Evolutionary conservation across 805 yeast genomes (phyloP), one percentile per base, ranked within the genome.

Genomic region (Candida andamanensis): DNA sequence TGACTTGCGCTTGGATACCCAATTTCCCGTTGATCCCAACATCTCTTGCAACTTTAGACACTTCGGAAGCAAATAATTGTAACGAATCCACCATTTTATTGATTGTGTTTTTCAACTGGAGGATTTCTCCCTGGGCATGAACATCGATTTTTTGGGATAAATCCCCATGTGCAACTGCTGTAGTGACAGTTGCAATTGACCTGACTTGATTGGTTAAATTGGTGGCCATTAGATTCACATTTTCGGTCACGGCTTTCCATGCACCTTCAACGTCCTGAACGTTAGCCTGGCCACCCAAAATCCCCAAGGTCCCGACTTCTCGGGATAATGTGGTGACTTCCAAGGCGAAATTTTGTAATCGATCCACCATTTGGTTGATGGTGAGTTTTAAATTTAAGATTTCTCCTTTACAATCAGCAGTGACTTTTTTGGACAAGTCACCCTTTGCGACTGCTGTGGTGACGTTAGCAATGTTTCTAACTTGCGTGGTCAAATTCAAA

Each of bases 1-100:
- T 74, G 17, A 85, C 95, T 52, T 85, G 92, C 6, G 95, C 95
- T 52, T 85, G 94, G 29, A 85, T 92, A 47, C 95, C 95, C 33
- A 85, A 72, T 55, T 85, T 85, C 63, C 95, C 95, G 50, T 85
- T 90, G 30, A 85, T 84, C 65, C 95, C 95, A 44, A 85, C 95
- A 65, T 85, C 95, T 43, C 85, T 78, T 7, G 95, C 95, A 26
- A 85, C 95, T 49, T 87, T 72, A 1, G 95, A 78, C 35, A 85
- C 95, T 58, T 85, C 95, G 17, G 80, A 75, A 7, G 94, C 95
- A 54, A 85, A 85, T 31, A 85, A 78, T 54, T 84, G 92, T 49
- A 85, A 72, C 27, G 92, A 78, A 54, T 85, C 95, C 68, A 85
- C 95, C 95, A 85, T 85, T 65, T 83, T 84, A 56, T 85, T 85